Conservation (phyloP, 179 eudicot species). For the Beta corolliflora region DNA sequence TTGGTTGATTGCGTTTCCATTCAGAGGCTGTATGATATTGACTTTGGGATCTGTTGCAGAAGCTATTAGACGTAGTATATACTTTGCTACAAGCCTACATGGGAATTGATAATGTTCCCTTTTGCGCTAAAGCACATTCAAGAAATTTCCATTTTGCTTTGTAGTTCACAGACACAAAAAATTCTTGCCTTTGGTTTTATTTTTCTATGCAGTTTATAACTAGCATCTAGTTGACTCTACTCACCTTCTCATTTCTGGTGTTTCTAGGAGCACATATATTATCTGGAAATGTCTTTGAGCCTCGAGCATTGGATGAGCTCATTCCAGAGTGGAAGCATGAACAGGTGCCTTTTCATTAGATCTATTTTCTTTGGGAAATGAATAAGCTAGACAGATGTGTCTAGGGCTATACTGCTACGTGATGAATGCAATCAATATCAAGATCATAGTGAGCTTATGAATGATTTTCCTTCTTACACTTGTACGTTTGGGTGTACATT, state of each 20-base stretch:
- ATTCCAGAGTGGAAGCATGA: constrained; percentile 86
- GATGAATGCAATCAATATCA: neutral
- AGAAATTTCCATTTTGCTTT: neutral
- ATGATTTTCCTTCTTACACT: neutral
- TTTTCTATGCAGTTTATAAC: neutral
- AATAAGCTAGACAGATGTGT: neutral
- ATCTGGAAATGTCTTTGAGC: constrained; percentile 98
- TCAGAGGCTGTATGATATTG: neutral
- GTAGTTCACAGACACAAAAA: neutral
- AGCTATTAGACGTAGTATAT: neutral
- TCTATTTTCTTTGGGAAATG: constrained; percentile 6
- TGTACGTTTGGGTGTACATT: neutral
- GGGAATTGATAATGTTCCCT: neutral
- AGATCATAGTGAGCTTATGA: neutral
- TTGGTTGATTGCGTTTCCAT: neutral
- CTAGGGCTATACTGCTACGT: constrained; percentile 9
- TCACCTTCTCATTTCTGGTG: constrained; percentile 10
- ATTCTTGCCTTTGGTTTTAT: neutral
- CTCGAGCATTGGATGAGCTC: constrained; percentile 94
- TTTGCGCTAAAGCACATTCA: neutral
- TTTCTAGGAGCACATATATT: constrained; percentile 82
- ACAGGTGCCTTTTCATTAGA: constrained; percentile 46
- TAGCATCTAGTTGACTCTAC: neutral
- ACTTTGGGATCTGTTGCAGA: neutral
- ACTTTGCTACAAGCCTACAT: neutral